Evolutionary conservation across 345 rosid genomes (phyloP), one percentile per base, ranked within the genome.

Genomic region (Brassica juncea): DNA sequence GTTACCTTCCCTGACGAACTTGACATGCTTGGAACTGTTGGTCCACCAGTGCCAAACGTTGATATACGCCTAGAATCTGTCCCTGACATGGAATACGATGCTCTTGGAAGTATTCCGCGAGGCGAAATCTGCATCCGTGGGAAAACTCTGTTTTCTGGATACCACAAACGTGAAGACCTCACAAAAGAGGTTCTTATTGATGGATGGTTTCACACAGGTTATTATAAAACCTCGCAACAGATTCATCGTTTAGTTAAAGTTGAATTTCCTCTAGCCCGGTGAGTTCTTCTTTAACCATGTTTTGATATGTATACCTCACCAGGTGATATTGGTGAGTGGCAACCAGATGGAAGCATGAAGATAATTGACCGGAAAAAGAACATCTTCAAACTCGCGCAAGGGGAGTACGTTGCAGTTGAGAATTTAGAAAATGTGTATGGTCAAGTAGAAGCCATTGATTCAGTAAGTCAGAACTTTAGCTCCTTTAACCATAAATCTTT

Each of bases 251-350:
- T 31, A 4, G 34, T 31, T 5, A 31, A 31, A 31, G 5, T 31
- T 31, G 34, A 31, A 31, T 31, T 31, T 31, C 34, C 19, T 0
- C 14, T 47, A 47, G 19, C 16, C n/a, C 15, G 54, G 54, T 12
- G 15, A 44, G 54, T 44, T 44, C 6, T 44, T 44, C 5, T 12
- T 44, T 11, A 44, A 44, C 15, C 12, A 3, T 31, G 34, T 31
- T 44, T 14, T 44, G 1, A n/a, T 44, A 0, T 54, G 42, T 35
- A 12, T 62, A 2, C 14, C 52, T 71, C 70, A 71, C 72, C 82
- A 90, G 98, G 98, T 77, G 98, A 93, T 85, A 64, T 91, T 66
- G 97, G 98, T 4, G 97, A 93, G 75, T 93, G 98, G 98, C 97
- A 93, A 86, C 86, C 88, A 2, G 87, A 93, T 70, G 98, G 98